phyloP scores from a whole-genome alignment of 148 eudicot genomes.

The Persicaria maculosa region DNA sequence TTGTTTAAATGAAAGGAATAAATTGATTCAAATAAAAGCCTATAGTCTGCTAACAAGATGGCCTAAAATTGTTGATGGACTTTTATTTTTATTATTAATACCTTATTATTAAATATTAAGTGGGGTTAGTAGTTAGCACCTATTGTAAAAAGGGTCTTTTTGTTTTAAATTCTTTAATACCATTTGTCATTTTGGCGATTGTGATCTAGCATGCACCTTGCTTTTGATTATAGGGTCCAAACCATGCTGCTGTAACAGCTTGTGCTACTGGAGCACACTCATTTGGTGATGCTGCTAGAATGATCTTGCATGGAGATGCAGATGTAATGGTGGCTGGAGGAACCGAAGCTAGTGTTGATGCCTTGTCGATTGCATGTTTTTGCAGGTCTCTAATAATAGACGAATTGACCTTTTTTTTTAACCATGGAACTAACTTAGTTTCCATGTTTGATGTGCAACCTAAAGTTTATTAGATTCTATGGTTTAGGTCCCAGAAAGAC shows the following conservation, averaged over 20 bases:
- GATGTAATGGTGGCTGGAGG: conserved; percentile 99
- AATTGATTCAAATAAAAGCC: no score
- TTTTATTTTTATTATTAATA: background rate
- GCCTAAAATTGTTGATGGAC: no score
- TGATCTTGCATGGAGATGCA: conserved; percentile 94
- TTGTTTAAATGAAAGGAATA: no score
- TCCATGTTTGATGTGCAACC: background rate
- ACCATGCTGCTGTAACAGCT: conserved; percentile 99
- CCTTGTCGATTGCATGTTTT: conserved; percentile 64
- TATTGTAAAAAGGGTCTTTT: no score
- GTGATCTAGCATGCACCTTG: conserved; percentile 15
- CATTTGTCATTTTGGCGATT: background rate
- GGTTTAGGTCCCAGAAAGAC: background rate
- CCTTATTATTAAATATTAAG: no score
- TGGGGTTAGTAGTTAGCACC: no score
- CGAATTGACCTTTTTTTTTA: background rate
- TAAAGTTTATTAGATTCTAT: background rate
- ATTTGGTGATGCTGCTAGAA: conserved; percentile 94
- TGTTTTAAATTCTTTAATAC: background rate
- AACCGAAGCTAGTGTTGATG: conserved; percentile 93
- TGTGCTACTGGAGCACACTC: conserved; percentile 99
- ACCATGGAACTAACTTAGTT: background rate
- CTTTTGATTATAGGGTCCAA: conserved; percentile 90
- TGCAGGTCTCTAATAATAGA: conserved; percentile 38
- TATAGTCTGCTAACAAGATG: no score